Conservation (phyloP, 2,329 filamentous ascomycete genomes). For the Diaporthe vexans region DNA sequence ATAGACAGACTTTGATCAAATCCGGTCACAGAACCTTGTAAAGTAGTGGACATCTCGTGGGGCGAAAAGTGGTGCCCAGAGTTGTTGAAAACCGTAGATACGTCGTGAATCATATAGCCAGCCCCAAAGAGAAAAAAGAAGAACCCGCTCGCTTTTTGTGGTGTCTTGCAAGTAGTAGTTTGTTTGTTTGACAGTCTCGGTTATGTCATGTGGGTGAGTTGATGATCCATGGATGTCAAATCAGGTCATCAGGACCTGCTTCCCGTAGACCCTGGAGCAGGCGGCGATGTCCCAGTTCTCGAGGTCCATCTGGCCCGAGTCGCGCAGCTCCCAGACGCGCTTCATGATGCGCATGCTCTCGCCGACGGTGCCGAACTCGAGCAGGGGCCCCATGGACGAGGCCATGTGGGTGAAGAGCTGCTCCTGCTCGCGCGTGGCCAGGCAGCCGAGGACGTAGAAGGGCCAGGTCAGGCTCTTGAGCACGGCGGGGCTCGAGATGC, state of each 20-base stretch:
- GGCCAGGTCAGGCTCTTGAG: slow-evolving; percentile 49
- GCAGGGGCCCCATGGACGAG: slow-evolving; percentile 44
- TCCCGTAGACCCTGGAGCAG: slow-evolving; percentile 46
- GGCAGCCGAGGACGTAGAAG: slow-evolving; percentile 48
- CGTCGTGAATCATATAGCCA: slow-evolving; percentile 26
- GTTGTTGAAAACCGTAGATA: slow-evolving; percentile 16
- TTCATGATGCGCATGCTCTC: slow-evolving; percentile 46
- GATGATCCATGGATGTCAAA: too few species aligned
- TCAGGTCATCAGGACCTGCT: slow-evolving; percentile 35
- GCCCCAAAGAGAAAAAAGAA: neutral
- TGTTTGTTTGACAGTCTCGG: neutral
- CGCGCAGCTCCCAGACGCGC: slow-evolving; percentile 45
- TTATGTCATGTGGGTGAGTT: neutral
- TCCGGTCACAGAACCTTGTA: neutral
- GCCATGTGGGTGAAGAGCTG: slow-evolving; percentile 46
- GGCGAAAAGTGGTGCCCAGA: neutral
- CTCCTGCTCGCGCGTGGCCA: slow-evolving; percentile 44
- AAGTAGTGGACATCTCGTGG: neutral
- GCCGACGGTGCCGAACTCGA: slow-evolving; percentile 46
- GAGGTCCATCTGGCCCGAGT: slow-evolving; percentile 39
- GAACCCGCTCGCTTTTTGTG: slow-evolving; percentile 6
- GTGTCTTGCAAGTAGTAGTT: neutral
- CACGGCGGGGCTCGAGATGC: slow-evolving; percentile 43
- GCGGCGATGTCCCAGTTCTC: slow-evolving; percentile 47
- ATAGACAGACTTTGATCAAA: slow-evolving; percentile 24